These are phyloP conservation scores for Psilocybe tampanensis DNA, from an alignment of 768 basidiomycete genomes.

Conservation along the genomic window DNA sequence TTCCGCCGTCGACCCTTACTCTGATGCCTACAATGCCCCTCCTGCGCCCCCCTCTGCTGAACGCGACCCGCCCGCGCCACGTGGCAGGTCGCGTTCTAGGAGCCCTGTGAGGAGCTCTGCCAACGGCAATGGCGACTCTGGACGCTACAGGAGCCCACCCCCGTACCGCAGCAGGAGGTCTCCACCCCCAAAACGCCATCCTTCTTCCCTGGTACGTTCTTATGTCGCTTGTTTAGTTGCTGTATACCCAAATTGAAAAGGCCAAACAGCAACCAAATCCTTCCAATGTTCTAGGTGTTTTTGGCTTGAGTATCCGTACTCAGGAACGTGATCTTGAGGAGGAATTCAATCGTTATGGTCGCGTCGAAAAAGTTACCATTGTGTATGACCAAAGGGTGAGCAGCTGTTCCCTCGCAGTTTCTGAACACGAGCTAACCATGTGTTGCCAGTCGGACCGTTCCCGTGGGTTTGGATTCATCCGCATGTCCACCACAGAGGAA, in stretches of 20 bases:
- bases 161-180: conserved; percentile 52
- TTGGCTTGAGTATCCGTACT: conserved; percentile 95
- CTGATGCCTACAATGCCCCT: conserved; percentile 78
- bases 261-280: conserved; percentile 81
- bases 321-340: conserved; percentile 93
- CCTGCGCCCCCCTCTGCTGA: conserved; percentile 52
- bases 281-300: conserved; percentile 92
- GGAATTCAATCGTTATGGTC: conserved; percentile 87
- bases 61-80: conserved; percentile 55
- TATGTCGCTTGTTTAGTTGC: conserved; percentile 15
- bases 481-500: conserved; percentile 88
- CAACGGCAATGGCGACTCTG: conserved; percentile 44
- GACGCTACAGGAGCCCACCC: conserved; percentile 49
- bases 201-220: conserved; percentile 64
- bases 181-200: conserved; percentile 63
- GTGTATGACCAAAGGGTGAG: conserved; percentile 96
- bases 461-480: conserved; percentile 97
- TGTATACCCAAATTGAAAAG: conserved; percentile 32
- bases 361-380: conserved; percentile 93
- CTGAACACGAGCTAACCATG: conserved; percentile 12
- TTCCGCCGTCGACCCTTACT: conserved; percentile 74
- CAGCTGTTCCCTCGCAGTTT: neutral
- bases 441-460: conserved; percentile 82
- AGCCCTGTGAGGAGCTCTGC: conserved; percentile 57
- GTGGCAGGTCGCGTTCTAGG: conserved; percentile 77